A percentile compares a stretch with the other conserved stretches of the same genome.
phyloP scores from a whole-genome alignment of 2,329 filamentous ascomycete species.

The Boeremia lycopersici region DNA sequence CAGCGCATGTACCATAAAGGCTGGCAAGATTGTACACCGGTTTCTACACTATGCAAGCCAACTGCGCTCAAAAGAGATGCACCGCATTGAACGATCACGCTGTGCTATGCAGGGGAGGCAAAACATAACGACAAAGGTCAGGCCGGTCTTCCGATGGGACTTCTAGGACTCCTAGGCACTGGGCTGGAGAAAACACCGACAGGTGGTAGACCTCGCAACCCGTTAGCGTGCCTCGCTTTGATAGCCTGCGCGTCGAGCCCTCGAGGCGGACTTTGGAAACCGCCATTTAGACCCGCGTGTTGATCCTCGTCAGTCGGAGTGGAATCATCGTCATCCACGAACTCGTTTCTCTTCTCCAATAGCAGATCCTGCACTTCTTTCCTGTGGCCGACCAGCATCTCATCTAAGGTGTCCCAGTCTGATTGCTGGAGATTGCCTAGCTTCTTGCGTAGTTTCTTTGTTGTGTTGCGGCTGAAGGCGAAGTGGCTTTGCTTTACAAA shows the following conservation, averaged over 20 bases:
- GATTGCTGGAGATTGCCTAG: constrained; percentile 61
- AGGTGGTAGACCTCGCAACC: constrained; percentile 24
- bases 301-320: constrained; percentile 30
- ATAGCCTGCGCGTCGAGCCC: constrained; percentile 4
- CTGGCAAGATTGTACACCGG: not conserved
- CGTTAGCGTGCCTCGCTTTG: constrained; percentile 11
- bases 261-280: constrained; percentile 30
- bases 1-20: not conserved
- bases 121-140: constrained; percentile 8
- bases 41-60: not conserved
- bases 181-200: constrained; percentile 34
- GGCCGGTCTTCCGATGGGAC: constrained; percentile 34
- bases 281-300: constrained; percentile 14
- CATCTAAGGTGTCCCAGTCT: constrained; percentile 54
- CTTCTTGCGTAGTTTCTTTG: constrained; percentile 60
- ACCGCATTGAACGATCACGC: not conserved
- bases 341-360: constrained; percentile 49
- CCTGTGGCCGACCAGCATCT: constrained; percentile 63
- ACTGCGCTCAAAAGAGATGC: not conserved
- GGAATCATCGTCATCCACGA: constrained; percentile 34
- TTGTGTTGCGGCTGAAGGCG: constrained; percentile 71
- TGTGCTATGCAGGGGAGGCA: constrained; percentile 15
- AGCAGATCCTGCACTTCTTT: constrained; percentile 57
- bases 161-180: constrained; percentile 25
- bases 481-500: constrained; percentile 77